These are phyloP conservation scores for Penicillium sp. DNA, from an alignment of 2,329 filamentous ascomycete species.

Conservation along the genomic window DNA sequence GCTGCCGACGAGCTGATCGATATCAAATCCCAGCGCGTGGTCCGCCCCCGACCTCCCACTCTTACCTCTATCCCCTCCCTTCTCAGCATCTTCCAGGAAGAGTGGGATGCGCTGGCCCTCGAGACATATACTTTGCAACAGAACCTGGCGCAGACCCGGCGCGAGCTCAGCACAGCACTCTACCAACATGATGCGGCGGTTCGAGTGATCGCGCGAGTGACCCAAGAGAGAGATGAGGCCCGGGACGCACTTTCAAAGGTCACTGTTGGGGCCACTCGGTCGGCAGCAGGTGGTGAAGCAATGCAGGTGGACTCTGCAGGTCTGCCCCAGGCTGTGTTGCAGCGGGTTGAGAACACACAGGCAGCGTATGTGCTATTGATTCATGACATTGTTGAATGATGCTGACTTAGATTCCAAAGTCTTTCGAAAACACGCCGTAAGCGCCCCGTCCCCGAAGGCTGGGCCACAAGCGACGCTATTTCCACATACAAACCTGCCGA, in stretches of 20 bases:
- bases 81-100: slow-evolving; percentile 90
- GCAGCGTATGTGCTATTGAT: slow-evolving; percentile 55
- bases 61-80: slow-evolving; percentile 94
- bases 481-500: slow-evolving; percentile 51
- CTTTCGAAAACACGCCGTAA: slow-evolving; percentile 86
- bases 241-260: slow-evolving; percentile 81
- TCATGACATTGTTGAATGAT: not conserved
- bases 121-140: slow-evolving; percentile 89
- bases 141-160: slow-evolving; percentile 79
- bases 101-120: slow-evolving; percentile 91
- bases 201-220: slow-evolving; percentile 82
- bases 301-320: slow-evolving; percentile 87
- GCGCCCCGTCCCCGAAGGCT: slow-evolving; percentile 75
- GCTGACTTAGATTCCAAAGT: slow-evolving; percentile 47
- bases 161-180: slow-evolving; percentile 86
- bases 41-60: slow-evolving; percentile 83
- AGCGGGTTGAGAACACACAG: slow-evolving; percentile 73
- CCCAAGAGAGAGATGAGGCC: slow-evolving; percentile 88
- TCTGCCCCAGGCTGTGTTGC: slow-evolving; percentile 64
- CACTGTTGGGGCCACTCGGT: slow-evolving; percentile 58
- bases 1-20: slow-evolving; percentile 78
- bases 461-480: slow-evolving; percentile 71
- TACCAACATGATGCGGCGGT: slow-evolving; percentile 98
- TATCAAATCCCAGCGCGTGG: slow-evolving; percentile 74
- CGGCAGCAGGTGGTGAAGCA: slow-evolving; percentile 60